Base-by-base conservation (phyloP, 78 protist species). In the Andalucia godoyi region DNA sequence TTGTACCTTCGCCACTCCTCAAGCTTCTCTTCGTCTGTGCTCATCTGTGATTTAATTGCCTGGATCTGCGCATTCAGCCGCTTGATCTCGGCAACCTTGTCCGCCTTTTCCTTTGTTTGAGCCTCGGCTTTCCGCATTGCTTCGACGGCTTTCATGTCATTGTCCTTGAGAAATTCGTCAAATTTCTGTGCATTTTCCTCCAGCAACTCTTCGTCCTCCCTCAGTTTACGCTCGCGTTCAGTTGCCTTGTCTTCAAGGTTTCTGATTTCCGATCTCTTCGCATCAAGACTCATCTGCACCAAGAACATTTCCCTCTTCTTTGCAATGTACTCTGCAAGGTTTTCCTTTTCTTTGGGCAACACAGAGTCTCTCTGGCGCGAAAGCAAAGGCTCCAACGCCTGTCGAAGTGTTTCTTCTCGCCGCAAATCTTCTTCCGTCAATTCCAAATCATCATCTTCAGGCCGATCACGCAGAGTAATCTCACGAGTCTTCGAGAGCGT, bases 301-400 rank as follows among this genome's bases (percentile, higher is more conserved):
- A 85, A 57, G 49, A 80, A 80, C 91, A 85, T 79, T 43, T 85
- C 80, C 2, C 86, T 43, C 70, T 85, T 85, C 55, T 81, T 81
- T 13, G 46, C 65, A 34, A 81, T 69, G 34, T 62, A 70, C 25
- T 76, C 79, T 6, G 70, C 62, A 74, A 76, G 63, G 40, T 64
- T 64, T 60, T 81, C 87, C 51, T 76, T 76, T 34, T 64, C 83
- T 25, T 63, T 8, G 13, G 59, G 59, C 18, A 15, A 5, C 30
- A n/a, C 5, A 2, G 46, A 9, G 30, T 63, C 69, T n/a, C n/a
- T n/a, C n/a, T n/a, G n/a, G n/a, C n/a, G n/a, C 4, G 45, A n/a
- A 4, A 34, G 13, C 52, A 18, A 60, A 9, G 46, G 12, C 17
- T 60, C 52, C 51, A 29, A 23, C 25, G 37, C 6, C 32, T 62